Conservation (phyloP, 202 grass and related monocot genomes). For the Musa balbisiana region DNA sequence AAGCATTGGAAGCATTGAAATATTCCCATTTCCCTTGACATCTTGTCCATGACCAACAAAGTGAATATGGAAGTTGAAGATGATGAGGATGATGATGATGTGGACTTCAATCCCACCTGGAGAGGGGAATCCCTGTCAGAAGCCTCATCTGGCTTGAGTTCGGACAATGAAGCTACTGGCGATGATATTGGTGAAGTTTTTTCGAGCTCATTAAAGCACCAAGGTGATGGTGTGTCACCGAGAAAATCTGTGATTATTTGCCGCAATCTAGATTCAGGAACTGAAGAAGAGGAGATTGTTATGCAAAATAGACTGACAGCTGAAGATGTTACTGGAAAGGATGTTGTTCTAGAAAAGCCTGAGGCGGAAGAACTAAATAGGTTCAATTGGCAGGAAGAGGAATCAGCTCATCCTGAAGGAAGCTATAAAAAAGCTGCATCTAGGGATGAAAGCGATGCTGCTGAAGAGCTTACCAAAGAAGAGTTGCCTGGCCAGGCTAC, state of each 20-base stretch:
- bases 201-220: constrained; percentile 17
- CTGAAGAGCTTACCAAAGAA: constrained; percentile 30
- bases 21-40: background rate
- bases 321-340: constrained; percentile 6
- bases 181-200: constrained; percentile 25
- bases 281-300: constrained; percentile 9
- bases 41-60: background rate
- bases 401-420: background rate
- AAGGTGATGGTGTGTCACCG: background rate
- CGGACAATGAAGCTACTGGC: constrained; percentile 39
- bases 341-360: constrained; percentile 22
- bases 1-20: background rate
- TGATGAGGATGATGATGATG: constrained; percentile 71
- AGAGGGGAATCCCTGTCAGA: constrained; percentile 57
- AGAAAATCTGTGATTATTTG: background rate
- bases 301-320: constrained; percentile 22
- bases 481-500: constrained; percentile 16
- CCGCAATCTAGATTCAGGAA: constrained; percentile 21
- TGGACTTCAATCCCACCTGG: constrained; percentile 71
- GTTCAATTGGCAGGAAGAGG: background rate
- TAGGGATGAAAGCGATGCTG: constrained; percentile 21
- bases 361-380: background rate
- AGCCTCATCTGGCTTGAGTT: constrained; percentile 72
- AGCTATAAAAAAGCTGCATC: background rate
- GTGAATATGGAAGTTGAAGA: constrained; percentile 61